Evolutionary conservation across 345 rosid species (phyloP), one percentile per base, ranked within the genome.

Genomic region (Linum trigynum): DNA sequence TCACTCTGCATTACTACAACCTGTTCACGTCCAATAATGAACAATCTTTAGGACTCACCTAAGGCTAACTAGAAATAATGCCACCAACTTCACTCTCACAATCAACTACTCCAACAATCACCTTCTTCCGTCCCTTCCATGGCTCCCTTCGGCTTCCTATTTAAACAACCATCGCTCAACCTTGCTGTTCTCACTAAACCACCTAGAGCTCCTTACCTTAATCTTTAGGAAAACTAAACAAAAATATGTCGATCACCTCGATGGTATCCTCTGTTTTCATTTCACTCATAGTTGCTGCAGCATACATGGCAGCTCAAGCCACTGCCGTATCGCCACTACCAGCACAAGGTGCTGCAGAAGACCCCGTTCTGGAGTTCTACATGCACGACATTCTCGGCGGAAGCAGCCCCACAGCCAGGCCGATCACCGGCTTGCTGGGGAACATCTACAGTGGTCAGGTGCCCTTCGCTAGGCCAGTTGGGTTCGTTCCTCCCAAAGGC

Each of bases 321-420:
- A 71, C 77, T 69, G 87, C 91, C 45, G 63, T 72, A 63, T 82
- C 72, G 39, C 32, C 32, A 23, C 32, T 23, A 23, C 79, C 85
- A 50, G 71, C 75, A 1, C 37, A 66, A 38, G 78, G 74, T 6
- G 70, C 71, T 15, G 84, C 63, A 14, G 77, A 70, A 72, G 84
- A 77, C 55, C 86, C 89, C 0, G 55, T 76, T 67, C 71, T 94
- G 11, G 99, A 94, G 70, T 77, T 94, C 63, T 94, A 80, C 79
- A 83, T 94, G 96, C 97, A 90, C 58, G 99, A 94, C 79, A 72
- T 90, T 68, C 91, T 90, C 0, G 97, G 96, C 1, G 99, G 99
- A 50, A 78, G 86, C 74, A 94, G 75, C 65, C 97, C 97, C 2
- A 88, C 97, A 0, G 95, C 97, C 0, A 84, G 97, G 66, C 99